phyloP scores from a whole-genome alignment of 352 stramenopile genomes.

The Pythium brachiatum region DNA sequence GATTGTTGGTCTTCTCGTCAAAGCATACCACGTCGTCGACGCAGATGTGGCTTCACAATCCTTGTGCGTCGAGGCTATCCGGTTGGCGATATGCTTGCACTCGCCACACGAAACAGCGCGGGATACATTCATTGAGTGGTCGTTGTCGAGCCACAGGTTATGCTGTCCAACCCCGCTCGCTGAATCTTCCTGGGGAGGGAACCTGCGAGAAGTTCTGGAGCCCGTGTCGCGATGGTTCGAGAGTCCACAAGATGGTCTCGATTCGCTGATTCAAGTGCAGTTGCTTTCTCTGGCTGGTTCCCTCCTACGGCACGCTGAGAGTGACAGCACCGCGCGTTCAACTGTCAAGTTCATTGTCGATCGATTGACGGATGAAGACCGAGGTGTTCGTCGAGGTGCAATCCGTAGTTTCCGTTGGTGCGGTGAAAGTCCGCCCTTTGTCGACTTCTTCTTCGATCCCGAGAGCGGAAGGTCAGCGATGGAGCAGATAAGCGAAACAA shows the following conservation, averaged over 20 bases:
- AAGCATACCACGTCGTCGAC: background rate
- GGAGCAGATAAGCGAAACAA: constrained; percentile 8
- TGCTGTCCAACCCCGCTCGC: background rate
- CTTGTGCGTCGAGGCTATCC: background rate
- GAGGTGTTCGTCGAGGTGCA: constrained; percentile 12
- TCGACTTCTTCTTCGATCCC: constrained; percentile 5
- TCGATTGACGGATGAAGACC: constrained; percentile 8
- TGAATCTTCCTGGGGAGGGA: background rate
- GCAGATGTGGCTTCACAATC: background rate
- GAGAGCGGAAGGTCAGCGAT: background rate
- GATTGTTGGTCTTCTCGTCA: constrained; percentile 6
- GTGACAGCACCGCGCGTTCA: background rate
- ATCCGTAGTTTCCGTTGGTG: constrained; percentile 15
- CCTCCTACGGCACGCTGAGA: constrained; percentile 11
- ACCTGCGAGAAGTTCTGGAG: background rate
- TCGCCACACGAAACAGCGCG: background rate
- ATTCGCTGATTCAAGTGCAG: background rate
- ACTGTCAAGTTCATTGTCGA: constrained; percentile 4
- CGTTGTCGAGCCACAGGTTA: background rate
- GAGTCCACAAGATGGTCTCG: background rate
- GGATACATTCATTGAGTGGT: background rate
- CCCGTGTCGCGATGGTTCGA: constrained; percentile 8
- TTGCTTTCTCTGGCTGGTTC: constrained; percentile 11
- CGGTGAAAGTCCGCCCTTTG: constrained; percentile 5
- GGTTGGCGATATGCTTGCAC: background rate